These are phyloP conservation scores for Usnea hakonensis DNA, from an alignment of 495 filamentous ascomycete genomes.

Conservation along the genomic window DNA sequence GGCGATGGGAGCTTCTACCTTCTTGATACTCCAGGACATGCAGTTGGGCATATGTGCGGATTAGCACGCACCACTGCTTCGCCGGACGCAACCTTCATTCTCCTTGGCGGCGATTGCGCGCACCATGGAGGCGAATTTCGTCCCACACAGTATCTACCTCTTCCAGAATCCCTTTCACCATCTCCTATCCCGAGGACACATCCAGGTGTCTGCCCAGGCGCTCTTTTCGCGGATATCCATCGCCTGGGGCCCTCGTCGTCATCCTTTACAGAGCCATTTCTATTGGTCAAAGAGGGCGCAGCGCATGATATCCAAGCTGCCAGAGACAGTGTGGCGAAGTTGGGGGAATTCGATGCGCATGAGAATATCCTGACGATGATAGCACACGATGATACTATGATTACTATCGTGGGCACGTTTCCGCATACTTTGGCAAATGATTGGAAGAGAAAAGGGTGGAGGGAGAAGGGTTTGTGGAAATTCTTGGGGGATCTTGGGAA, in stretches of 20 bases:
- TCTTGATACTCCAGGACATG: slow-evolving; percentile 37
- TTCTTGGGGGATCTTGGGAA: slow-evolving; percentile 48
- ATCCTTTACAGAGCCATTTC: not conserved
- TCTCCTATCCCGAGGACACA: not conserved
- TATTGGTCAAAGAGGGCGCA: not conserved
- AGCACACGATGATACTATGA: slow-evolving; percentile 44
- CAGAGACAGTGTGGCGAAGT: slow-evolving; percentile 33
- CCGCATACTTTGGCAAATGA: slow-evolving; percentile 39
- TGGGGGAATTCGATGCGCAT: slow-evolving; percentile 42
- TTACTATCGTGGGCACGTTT: slow-evolving; percentile 41
- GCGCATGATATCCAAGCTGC: slow-evolving; percentile 6
- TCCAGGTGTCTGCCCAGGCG: not conserved
- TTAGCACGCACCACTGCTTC: slow-evolving; percentile 30
- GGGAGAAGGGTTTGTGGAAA: slow-evolving; percentile 40
- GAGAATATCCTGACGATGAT: slow-evolving; percentile 43
- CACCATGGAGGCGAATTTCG: slow-evolving; percentile 23
- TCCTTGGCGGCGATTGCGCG: slow-evolving; percentile 29
- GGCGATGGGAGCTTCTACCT: slow-evolving; percentile 37
- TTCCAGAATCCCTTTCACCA: slow-evolving; percentile 1
- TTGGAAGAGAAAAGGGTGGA: slow-evolving; percentile 45
- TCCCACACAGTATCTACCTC: not conserved
- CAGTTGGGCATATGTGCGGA: slow-evolving; percentile 33
- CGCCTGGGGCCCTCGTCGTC: not conserved
- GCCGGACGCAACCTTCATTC: slow-evolving; percentile 24
- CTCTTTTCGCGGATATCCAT: not conserved